Base-by-base conservation (phyloP, 768 basidiomycete species). In the Tephrocybe sp. region DNA sequence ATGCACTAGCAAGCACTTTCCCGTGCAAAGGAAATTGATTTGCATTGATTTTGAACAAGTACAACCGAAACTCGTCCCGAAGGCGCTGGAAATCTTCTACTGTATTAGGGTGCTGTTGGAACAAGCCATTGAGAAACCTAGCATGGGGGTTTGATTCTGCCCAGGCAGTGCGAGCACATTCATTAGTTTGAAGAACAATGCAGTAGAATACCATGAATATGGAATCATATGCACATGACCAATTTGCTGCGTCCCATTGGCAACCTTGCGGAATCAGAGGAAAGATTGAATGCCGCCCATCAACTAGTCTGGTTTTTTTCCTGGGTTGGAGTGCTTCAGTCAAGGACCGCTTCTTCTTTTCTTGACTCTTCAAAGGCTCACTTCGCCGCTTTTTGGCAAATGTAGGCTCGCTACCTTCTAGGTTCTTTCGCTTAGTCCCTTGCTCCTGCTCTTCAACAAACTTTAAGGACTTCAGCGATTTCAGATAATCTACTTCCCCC, bases 181-280 rank as follows among this genome's bases (percentile, higher is more conserved):
- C 11, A 16, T 5, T 25, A 13, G 23, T 3, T 27, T 36, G 23
- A 8, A 34, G 33, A 18, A 15, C 34, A n/a, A 16, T 16, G 11
- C 31, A 45, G 21, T 45, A 45, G 13, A 45, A 45, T 16, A 23
- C 23, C 33, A 45, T 45, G 21, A 45, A 45, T 1, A 45, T 22
- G 18, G 44, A n/a, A 45, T 45, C 33, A 31, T 45, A 45, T 34
- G 44, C 34, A 25, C 34, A 45, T 2, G 44, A 45, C 34, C 44
- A 45, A 24, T 45, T 45, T 9, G 12, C 18, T 16, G 12, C 36
- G 22, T 45, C 44, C 34, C 33, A 45, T 9, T 15, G 13, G 15
- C 44, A 45, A 3, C 44, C 44, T 24, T 36, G 6, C n/a, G 33
- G 19, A 34, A 45, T 36, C 15, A 45, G 34, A 36, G 6, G 34